Base-by-base conservation (phyloP, 106 monocot species). In the Acorus calamus region DNA sequence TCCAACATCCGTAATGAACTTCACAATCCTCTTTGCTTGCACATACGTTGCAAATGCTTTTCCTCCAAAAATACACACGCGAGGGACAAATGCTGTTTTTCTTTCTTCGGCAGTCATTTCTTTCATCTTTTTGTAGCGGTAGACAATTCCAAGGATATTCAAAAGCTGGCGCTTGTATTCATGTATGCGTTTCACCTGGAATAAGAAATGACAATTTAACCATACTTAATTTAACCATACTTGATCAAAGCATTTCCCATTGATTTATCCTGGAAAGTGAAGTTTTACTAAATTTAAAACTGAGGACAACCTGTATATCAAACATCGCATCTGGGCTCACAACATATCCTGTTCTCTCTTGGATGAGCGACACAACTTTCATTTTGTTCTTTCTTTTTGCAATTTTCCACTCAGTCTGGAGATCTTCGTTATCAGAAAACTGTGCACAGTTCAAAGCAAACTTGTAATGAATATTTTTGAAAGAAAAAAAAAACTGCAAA, bases 21-120 rank as follows among this genome's bases (percentile, higher is more conserved):
- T 98, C 43, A 98, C 98, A 62, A 98, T 98, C 62, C 98, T 88
- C 69, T 98, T 98, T 50, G 98, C 92, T 68, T 92, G 92, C 57
- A 88, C 74, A 71, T 98, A 98, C 45, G 91, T 98, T 4, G 98
- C 78, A 79, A 98, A 98, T 65, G 98, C 98, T 92, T 98, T 98
- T n/a, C 98, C 98, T 47, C 98, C 92, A 76, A 98, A 98, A 71
- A 98, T 98, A 67, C 88, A 98, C 12, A 98, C 98, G 56, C 88
- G 71, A 60, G 88, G 98, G 62, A 83, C 87, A 77, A 79, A 91
- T 57, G 61, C 81, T 41, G 72, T 69, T 54, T 59, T 57, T 50
- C 91, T 87, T 56, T 91, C 79, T 85, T 85, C 50, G 0, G 84
- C 57, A 62, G 61, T 79, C 91, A 98, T 85, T 79, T 98, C 96